These are phyloP conservation scores for Trypanosoma mega DNA, from an alignment of 208 protist genomes.

Conservation along the genomic window DNA sequence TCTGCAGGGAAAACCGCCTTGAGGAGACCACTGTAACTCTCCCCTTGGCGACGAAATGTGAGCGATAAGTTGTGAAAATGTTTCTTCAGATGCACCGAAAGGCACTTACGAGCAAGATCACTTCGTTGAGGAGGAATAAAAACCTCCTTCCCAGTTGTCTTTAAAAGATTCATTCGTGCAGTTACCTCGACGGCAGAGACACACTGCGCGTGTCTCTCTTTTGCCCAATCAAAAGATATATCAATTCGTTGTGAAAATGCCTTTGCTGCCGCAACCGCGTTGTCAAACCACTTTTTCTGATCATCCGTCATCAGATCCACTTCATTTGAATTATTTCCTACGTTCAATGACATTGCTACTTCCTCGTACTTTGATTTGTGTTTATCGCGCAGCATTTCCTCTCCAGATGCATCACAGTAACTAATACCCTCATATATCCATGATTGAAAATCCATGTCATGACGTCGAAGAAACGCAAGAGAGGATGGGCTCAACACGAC, in stretches of 20 bases:
- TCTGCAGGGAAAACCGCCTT: conserved; percentile 38
- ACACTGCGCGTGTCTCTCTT: background rate
- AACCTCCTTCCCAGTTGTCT: conserved; percentile 35
- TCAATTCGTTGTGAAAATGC: conserved; percentile 34
- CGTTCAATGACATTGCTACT: background rate
- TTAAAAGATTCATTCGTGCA: conserved; percentile 26
- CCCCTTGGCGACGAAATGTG: conserved; percentile 39
- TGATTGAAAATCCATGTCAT: conserved; percentile 81
- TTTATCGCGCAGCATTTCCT: conserved; percentile 31
- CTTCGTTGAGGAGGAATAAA: conserved; percentile 39
- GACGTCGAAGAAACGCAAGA: conserved; percentile 61
- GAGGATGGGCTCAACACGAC: conserved; percentile 61
- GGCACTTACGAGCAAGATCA: conserved; percentile 39
- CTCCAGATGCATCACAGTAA: conserved; percentile 40
- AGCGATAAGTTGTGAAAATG: conserved; percentile 34
- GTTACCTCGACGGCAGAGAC: conserved; percentile 7
- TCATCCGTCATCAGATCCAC: conserved; percentile 39
- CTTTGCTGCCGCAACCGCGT: conserved; percentile 24
- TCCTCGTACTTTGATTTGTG: conserved; percentile 23
- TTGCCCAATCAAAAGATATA: conserved; percentile 17
- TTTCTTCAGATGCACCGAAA: conserved; percentile 26
- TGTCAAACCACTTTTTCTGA: conserved; percentile 49
- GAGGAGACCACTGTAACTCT: conserved; percentile 32
- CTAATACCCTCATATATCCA: conserved; percentile 74
- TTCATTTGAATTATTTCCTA: conserved; percentile 1